A percentile compares a stretch with the other conserved stretches of the same genome.
Conservation (phyloP, 2,329 filamentous ascomycete genomes). For the Talaromyces sp. region DNA sequence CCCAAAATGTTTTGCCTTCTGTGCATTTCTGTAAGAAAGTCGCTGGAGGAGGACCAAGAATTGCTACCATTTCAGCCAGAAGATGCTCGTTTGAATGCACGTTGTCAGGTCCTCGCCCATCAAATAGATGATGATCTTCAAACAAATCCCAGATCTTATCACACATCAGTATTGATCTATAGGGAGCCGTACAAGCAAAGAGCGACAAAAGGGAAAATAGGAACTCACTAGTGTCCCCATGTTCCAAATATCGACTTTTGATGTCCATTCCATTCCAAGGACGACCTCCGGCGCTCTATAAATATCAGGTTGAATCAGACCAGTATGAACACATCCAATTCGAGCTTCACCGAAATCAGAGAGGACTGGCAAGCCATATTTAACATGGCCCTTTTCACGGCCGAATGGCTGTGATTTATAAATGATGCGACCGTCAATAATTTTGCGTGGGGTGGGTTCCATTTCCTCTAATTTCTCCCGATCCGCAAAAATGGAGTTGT, state of each 20-base stretch:
- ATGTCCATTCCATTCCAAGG: slow-evolving; percentile 24
- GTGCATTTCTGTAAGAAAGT: too few relatives aligned
- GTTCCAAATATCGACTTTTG: slow-evolving; percentile 27
- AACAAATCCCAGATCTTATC: slow-evolving; percentile 17
- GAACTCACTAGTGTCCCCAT: slow-evolving; percentile 20
- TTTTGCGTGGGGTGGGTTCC: not conserved
- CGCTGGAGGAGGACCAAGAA: slow-evolving; percentile 17
- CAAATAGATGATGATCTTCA: slow-evolving; percentile 19
- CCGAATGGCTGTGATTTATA: too few relatives aligned
- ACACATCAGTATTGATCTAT: too few relatives aligned
- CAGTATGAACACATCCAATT: slow-evolving; percentile 16
- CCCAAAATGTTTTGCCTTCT: too few relatives aligned
- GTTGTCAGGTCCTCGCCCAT: slow-evolving; percentile 10
- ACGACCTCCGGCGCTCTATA: slow-evolving; percentile 27
- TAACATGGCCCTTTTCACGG: too few relatives aligned
- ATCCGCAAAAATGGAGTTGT: too few relatives aligned
- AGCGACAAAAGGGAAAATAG: not conserved
- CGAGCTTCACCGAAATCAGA: slow-evolving; percentile 26
- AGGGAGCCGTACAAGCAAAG: too few relatives aligned
- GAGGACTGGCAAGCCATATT: too few relatives aligned
- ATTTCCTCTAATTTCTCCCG: too few relatives aligned
- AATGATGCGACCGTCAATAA: not conserved
- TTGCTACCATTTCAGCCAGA: slow-evolving; percentile 18
- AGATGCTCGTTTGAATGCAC: slow-evolving; percentile 15
- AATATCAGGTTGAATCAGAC: slow-evolving; percentile 22